Conservation (phyloP, 805 yeast species). For the Candida coquimbonensis region DNA sequence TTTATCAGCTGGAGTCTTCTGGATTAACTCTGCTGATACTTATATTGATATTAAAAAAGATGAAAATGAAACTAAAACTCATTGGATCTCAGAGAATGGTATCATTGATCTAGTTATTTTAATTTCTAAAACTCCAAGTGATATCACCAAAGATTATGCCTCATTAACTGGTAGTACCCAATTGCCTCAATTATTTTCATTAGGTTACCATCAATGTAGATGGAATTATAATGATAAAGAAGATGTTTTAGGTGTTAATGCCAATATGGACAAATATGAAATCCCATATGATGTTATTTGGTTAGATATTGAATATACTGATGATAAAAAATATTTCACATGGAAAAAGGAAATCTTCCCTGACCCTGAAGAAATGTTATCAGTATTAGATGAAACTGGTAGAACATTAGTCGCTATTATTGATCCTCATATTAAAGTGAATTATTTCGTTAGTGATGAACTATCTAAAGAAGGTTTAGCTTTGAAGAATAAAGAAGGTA, state of each 20-base stretch:
- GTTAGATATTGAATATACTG: slow-evolving; percentile 93
- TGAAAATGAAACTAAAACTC: slow-evolving; percentile 39
- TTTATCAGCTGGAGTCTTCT: slow-evolving; percentile 68
- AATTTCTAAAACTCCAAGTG: slow-evolving; percentile 50
- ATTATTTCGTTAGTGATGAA: slow-evolving; percentile 55
- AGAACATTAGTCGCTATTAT: slow-evolving; percentile 78
- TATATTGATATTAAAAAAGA: slow-evolving; percentile 62
- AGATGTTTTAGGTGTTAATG: slow-evolving; percentile 71
- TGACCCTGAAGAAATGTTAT: slow-evolving; percentile 62
- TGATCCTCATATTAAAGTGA: slow-evolving; percentile 84
- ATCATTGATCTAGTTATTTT: slow-evolving; percentile 67
- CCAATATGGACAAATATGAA: slow-evolving; percentile 60
- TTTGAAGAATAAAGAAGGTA: slow-evolving; percentile 39
- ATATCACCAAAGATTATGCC: slow-evolving; percentile 56
- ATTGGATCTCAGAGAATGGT: slow-evolving; percentile 95
- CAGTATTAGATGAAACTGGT: slow-evolving; percentile 58
- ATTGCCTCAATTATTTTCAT: slow-evolving; percentile 69
- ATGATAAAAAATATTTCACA: slow-evolving; percentile 80
- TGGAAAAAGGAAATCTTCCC: slow-evolving; percentile 79
- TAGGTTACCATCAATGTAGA: slow-evolving; percentile 94
- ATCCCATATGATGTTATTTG: slow-evolving; percentile 91
- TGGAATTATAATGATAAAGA: slow-evolving; percentile 92
- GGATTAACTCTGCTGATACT: slow-evolving; percentile 93
- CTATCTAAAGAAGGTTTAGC: slow-evolving; percentile 38
- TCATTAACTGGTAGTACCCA: slow-evolving; percentile 62